phyloP scores from a whole-genome alignment of 1,284 basidiomycete species.

The Boletus hoseneyae region DNA sequence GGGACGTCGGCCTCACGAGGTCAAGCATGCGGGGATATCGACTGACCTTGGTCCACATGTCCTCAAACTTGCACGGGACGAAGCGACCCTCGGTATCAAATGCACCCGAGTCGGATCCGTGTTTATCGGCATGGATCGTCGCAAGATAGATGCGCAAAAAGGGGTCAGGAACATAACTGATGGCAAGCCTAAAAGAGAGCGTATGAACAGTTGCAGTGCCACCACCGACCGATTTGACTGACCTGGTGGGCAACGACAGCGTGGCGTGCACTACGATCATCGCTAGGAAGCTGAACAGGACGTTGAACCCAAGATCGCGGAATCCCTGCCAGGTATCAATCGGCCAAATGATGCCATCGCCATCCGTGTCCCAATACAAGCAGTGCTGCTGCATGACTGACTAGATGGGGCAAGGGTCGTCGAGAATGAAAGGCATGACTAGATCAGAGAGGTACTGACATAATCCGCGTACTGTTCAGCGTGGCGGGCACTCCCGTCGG shows the following conservation, averaged over 20 bases:
- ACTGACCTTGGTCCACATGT: slow-evolving; percentile 40
- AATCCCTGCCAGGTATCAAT: slow-evolving; percentile 44
- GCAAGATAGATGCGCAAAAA: slow-evolving; percentile 41
- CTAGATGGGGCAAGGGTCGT: slow-evolving; percentile 6
- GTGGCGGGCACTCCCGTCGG: slow-evolving; percentile 20
- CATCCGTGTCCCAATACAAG: slow-evolving; percentile 42
- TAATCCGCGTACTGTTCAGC: slow-evolving; percentile 19
- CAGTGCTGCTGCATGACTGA: slow-evolving; percentile 43
- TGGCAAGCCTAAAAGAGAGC: slow-evolving; percentile 16
- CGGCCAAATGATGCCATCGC: slow-evolving; percentile 46
- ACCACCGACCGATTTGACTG: slow-evolving; percentile 10
- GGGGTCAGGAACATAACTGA: slow-evolving; percentile 37
- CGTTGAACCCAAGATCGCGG: slow-evolving; percentile 40
- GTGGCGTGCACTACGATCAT: slow-evolving; percentile 38
- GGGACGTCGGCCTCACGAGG: neutral
- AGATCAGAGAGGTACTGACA: slow-evolving; percentile 13
- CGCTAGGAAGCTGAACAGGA: slow-evolving; percentile 38
- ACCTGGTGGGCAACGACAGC: slow-evolving; percentile 39
- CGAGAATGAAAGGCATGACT: neutral
- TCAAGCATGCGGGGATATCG: slow-evolving; percentile 1
- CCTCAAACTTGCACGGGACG: slow-evolving; percentile 38
- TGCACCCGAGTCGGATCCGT: slow-evolving; percentile 44
- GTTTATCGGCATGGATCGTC: slow-evolving; percentile 44
- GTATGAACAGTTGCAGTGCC: neutral
- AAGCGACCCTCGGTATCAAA: slow-evolving; percentile 46